Conservation (phyloP, 768 basidiomycete species). For the Lentinula sp. region DNA sequence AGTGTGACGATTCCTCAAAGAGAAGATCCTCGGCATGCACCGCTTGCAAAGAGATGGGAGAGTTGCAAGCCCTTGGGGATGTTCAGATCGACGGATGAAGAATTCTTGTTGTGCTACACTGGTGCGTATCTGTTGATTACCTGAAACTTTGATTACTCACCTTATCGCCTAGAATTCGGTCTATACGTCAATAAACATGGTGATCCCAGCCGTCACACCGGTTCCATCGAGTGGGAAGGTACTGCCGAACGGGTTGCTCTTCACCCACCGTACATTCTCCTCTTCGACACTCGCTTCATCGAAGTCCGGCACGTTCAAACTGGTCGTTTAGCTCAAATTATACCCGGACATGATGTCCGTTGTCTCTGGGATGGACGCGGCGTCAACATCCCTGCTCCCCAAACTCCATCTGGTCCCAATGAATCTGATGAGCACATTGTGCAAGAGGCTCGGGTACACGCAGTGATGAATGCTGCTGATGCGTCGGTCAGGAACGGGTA, state of each 20-base stretch:
- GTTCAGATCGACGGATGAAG: slow-evolving; percentile 88
- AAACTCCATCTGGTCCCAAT: not conserved
- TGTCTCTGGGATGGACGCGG: slow-evolving; percentile 71
- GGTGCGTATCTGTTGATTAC: slow-evolving; percentile 43
- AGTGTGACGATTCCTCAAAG: slow-evolving; percentile 85
- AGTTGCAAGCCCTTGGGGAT: slow-evolving; percentile 85
- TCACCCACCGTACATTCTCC: slow-evolving; percentile 82
- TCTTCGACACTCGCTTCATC: slow-evolving; percentile 86
- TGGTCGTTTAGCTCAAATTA: slow-evolving; percentile 57
- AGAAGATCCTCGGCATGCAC: slow-evolving; percentile 59
- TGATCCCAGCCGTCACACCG: slow-evolving; percentile 62
- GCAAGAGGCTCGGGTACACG: slow-evolving; percentile 61
- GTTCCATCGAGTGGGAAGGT: slow-evolving; percentile 92
- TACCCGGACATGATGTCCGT: slow-evolving; percentile 54
- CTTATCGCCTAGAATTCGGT: slow-evolving; percentile 63
- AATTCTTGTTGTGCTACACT: slow-evolving; percentile 92
- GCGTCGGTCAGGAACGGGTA: slow-evolving; percentile 21
- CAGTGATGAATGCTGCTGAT: slow-evolving; percentile 46
- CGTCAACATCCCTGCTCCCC: slow-evolving; percentile 16
- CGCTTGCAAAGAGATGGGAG: slow-evolving; percentile 82
- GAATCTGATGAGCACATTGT: slow-evolving; percentile 29
- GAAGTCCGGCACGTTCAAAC: slow-evolving; percentile 69
- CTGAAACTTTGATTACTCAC: not conserved
- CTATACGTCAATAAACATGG: slow-evolving; percentile 90
- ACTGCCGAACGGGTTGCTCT: slow-evolving; percentile 84